These are phyloP conservation scores for Vachellia collinsii DNA, from an alignment of 306 rosid genomes.

Conservation along the genomic window DNA sequence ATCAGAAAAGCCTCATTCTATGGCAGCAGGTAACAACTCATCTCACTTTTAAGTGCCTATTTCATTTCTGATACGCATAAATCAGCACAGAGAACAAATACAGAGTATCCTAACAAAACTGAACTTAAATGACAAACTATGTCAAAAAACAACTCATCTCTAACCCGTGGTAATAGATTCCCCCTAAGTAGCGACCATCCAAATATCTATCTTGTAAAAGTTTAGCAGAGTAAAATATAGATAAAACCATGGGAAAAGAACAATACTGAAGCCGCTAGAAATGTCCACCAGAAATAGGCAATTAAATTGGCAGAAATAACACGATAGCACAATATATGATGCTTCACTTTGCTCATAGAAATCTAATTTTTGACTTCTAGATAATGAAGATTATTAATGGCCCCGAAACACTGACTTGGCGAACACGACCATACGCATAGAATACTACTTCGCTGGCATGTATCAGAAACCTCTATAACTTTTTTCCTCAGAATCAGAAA, in stretches of 20 bases:
- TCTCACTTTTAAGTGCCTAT: not conserved
- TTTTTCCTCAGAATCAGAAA: constrained; percentile 35
- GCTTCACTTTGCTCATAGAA: constrained; percentile 15
- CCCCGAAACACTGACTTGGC: constrained; percentile 34
- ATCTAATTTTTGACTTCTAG: constrained; percentile 19
- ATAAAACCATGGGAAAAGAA: not conserved
- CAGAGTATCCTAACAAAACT: not conserved
- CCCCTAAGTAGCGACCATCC: not conserved
- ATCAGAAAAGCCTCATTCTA: constrained; percentile 8
- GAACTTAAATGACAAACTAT: not conserved
- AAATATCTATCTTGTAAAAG: not conserved
- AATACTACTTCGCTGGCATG: constrained; percentile 10
- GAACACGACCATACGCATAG: not conserved
- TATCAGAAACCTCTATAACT: constrained; percentile 14
- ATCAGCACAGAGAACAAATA: not conserved
- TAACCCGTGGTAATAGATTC: not conserved
- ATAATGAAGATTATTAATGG: constrained; percentile 3
- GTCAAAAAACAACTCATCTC: not conserved
- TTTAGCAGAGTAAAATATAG: not conserved
- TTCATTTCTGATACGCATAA: not conserved
- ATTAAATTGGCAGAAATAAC: constrained; percentile 13
- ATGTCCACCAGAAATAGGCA: constrained; percentile 15
- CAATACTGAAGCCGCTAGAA: constrained; percentile 4
- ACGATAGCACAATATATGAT: constrained; percentile 4
- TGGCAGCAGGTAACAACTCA: not conserved